Evolutionary conservation across 371 early-diverging fungal genomes (phyloP).

Genomic region (Actinomucor elegans): DNA sequence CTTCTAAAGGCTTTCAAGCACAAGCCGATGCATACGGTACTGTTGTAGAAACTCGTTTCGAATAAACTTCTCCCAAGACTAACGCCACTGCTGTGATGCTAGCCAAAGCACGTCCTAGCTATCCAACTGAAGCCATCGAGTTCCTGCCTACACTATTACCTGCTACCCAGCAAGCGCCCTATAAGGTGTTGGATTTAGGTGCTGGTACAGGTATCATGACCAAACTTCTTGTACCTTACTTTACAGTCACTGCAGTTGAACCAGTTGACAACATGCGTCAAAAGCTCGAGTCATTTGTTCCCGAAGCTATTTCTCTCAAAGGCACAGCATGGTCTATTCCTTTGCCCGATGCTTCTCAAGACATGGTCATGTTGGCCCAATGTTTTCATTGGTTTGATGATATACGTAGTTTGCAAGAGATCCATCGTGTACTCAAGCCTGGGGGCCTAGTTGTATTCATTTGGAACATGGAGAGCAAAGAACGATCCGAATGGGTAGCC

Average conservation of each 20-base stretch:
- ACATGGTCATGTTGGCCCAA: slow-evolving; percentile 50
- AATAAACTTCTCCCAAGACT: neutral
- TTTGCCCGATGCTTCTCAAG: slow-evolving; percentile 34
- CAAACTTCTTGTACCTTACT: slow-evolving; percentile 19
- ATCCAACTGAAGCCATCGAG: slow-evolving; percentile 30
- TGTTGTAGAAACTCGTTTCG: too few relatives aligned
- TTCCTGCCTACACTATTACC: slow-evolving; percentile 5
- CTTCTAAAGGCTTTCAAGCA: slow-evolving; percentile 29
- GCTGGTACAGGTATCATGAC: slow-evolving; percentile 54
- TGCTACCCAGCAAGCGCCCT: slow-evolving; percentile 5
- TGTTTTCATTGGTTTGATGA: slow-evolving; percentile 64
- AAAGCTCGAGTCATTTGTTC: slow-evolving; percentile 22
- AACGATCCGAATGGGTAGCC: slow-evolving; percentile 38
- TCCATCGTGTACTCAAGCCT: slow-evolving; percentile 51
- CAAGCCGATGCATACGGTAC: slow-evolving; percentile 38
- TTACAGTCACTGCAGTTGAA: slow-evolving; percentile 44
- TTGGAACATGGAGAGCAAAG: slow-evolving; percentile 53
- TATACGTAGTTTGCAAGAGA: slow-evolving; percentile 39
- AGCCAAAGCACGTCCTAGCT: slow-evolving; percentile 40
- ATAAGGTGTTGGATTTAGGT: slow-evolving; percentile 36
- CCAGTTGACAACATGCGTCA: slow-evolving; percentile 49
- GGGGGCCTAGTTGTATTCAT: slow-evolving; percentile 40
- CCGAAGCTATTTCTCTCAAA: slow-evolving; percentile 26
- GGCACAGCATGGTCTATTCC: slow-evolving; percentile 53
- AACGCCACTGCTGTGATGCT: neutral